phyloP scores from a whole-genome alignment of 1,139 yeast genomes.

The Candida glucosophila region DNA sequence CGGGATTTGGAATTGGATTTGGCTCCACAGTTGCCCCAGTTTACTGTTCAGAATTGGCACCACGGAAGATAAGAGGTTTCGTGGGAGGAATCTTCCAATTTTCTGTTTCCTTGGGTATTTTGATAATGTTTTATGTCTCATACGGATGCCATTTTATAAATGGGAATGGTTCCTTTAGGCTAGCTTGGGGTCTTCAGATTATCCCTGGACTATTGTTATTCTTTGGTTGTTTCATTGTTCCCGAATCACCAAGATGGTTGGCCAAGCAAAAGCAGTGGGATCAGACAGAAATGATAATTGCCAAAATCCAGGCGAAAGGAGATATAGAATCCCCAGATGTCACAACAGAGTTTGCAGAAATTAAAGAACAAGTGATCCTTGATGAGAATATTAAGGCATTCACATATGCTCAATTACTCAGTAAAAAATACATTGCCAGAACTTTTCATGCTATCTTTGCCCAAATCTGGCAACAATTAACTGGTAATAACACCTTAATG shows the following conservation, averaged over 20 bases:
- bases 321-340: slow-evolving; percentile 45
- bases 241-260: slow-evolving; percentile 73
- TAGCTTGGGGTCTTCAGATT: slow-evolving; percentile 62
- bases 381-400: slow-evolving; percentile 28
- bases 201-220: slow-evolving; percentile 51
- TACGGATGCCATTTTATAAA: slow-evolving; percentile 48
- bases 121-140: slow-evolving; percentile 50
- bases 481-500: slow-evolving; percentile 64
- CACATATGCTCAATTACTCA: slow-evolving; percentile 39
- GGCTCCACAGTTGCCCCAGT: slow-evolving; percentile 68
- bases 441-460: slow-evolving; percentile 43
- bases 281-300: slow-evolving; percentile 46
- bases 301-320: slow-evolving; percentile 48
- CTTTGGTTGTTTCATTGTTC: slow-evolving; percentile 41
- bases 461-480: slow-evolving; percentile 55
- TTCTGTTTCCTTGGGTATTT: slow-evolving; percentile 60
- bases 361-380: slow-evolving; percentile 39
- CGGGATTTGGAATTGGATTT: slow-evolving; percentile 65
- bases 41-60: slow-evolving; percentile 66
- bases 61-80: slow-evolving; percentile 56
- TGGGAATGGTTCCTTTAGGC: slow-evolving; percentile 48
- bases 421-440: slow-evolving; percentile 37
- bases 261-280: slow-evolving; percentile 60
- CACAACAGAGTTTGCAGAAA: slow-evolving; percentile 49
- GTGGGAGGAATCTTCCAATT: slow-evolving; percentile 64